Conservation (phyloP, 768 basidiomycete genomes). For the Boletales sp. region DNA sequence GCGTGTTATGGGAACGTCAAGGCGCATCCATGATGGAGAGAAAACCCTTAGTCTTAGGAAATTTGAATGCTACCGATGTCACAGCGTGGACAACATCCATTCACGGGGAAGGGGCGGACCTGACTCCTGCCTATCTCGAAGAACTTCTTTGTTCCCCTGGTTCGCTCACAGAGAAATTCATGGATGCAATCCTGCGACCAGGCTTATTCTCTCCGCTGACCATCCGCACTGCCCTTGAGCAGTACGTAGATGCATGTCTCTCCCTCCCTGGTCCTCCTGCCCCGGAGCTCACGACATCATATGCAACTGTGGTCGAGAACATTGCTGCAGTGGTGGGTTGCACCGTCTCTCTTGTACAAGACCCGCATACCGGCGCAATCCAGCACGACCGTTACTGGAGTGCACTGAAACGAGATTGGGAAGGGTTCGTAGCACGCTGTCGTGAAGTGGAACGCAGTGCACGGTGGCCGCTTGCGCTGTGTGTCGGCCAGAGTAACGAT, state of each 20-base stretch:
- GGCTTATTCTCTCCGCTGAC: conserved; percentile 84
- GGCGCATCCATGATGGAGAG: conserved; percentile 69
- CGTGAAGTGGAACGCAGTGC: conserved; percentile 86
- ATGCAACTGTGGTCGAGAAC: conserved; percentile 66
- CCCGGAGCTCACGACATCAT: conserved; percentile 56
- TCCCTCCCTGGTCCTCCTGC: conserved; percentile 57
- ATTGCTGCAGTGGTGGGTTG: conserved; percentile 86
- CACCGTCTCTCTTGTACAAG: conserved; percentile 68
- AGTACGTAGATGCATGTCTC: conserved; percentile 73
- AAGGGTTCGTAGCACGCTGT: conserved; percentile 89
- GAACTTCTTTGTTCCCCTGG: conserved; percentile 70
- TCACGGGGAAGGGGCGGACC: conserved; percentile 68
- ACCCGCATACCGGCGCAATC: conserved; percentile 75
- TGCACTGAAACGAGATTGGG: conserved; percentile 89
- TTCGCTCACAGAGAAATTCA: conserved; percentile 74
- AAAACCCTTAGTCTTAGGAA: conserved; percentile 43
- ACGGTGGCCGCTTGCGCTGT: conserved; percentile 74
- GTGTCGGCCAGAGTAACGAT: conserved; percentile 36
- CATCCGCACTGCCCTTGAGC: conserved; percentile 75
- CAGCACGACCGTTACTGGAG: conserved; percentile 80
- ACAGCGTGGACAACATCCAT: conserved; percentile 52
- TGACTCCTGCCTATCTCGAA: conserved; percentile 86
- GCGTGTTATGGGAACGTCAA: conserved; percentile 78
- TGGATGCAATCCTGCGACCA: conserved; percentile 80
- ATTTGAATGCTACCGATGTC: conserved; percentile 26